Evolutionary conservation across 208 protist genomes (phyloP), one percentile per base, ranked within the genome.

Genomic region (Trypanosoma brucei): DNA sequence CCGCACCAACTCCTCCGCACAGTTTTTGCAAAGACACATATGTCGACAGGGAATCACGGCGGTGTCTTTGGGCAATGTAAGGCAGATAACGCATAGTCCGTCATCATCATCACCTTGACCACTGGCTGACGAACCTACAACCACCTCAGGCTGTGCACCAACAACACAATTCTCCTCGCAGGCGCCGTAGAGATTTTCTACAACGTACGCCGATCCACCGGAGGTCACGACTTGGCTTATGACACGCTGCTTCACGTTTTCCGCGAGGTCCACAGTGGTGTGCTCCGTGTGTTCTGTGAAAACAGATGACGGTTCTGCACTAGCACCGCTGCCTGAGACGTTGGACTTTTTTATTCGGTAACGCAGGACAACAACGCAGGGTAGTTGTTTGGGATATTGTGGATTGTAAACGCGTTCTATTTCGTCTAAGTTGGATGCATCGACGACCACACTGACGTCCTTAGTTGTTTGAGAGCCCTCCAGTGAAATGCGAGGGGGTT

Each of bases 21-120:
- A 98, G 40, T 81, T 79, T 70, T 90, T 85, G 73, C 95, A 98
- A 68, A 98, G 86, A 65, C 92, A 97, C 91, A 98, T 93, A 68
- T 97, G 93, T 13, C 95, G 83, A 66, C 95, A 98, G 45, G 95
- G 42, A 46, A 46, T 46, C 42, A 46, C 42, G 11, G 42, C 42
- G 6, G 42, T 46, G 11, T 46, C 88, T 65, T 92, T 88, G 35
- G 71, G 58, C 62, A 96, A 91, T 33, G 87, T 93, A 45, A 98
- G 76, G 75, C 95, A 98, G 70, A 98, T 95, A 13, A 98, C 93
- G 51, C 95, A 98, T 38, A 95, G 76, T 3, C 77, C 83, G 49
- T 92, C 83, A 63, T 94, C 84, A 33, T 92, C 83, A 1, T 94
- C 84, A 48, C 87, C 82, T 56, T 84, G 72, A 6, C 70, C 61